Conservation (phyloP, 2,329 filamentous ascomycete species). For the Hypoxylon sp. region DNA sequence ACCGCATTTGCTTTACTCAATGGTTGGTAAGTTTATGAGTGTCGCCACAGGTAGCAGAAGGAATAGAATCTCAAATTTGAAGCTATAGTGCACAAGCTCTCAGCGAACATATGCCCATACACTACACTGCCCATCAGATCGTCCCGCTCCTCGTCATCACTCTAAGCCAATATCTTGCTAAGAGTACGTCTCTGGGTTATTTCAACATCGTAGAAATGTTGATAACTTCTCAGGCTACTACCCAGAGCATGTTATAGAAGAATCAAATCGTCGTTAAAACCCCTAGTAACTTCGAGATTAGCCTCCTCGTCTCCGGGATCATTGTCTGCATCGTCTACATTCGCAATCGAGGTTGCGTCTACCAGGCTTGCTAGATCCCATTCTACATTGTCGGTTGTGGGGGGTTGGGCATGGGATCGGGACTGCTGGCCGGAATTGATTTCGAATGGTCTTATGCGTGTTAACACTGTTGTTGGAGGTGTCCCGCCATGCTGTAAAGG, state of each 20-base stretch:
- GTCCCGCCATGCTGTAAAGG: background rate
- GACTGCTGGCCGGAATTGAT: background rate
- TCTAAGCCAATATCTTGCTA: slow-evolving; percentile 13
- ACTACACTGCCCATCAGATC: slow-evolving; percentile 1
- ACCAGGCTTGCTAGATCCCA: slow-evolving; percentile 41
- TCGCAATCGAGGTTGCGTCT: slow-evolving; percentile 6
- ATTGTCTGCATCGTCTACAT: background rate
- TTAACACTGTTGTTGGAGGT: background rate
- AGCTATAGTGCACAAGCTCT: slow-evolving; percentile 5
- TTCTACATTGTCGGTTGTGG: slow-evolving; percentile 36
- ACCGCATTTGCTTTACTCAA: too few relatives aligned
- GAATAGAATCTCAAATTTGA: background rate
- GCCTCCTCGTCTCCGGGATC: background rate
- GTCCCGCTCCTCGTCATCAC: background rate
- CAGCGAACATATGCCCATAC: background rate
- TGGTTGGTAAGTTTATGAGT: background rate
- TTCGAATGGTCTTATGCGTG: background rate
- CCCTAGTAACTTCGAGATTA: background rate
- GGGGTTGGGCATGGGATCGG: background rate
- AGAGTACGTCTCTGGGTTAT: background rate
- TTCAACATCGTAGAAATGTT: background rate
- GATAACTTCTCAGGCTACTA: background rate
- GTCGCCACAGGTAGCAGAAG: background rate
- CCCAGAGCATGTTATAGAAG: slow-evolving; percentile 3
- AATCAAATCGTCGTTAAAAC: slow-evolving; percentile 24